phyloP scores from a whole-genome alignment of 352 stramenopile genomes.

The Pythium phragmitis region DNA sequence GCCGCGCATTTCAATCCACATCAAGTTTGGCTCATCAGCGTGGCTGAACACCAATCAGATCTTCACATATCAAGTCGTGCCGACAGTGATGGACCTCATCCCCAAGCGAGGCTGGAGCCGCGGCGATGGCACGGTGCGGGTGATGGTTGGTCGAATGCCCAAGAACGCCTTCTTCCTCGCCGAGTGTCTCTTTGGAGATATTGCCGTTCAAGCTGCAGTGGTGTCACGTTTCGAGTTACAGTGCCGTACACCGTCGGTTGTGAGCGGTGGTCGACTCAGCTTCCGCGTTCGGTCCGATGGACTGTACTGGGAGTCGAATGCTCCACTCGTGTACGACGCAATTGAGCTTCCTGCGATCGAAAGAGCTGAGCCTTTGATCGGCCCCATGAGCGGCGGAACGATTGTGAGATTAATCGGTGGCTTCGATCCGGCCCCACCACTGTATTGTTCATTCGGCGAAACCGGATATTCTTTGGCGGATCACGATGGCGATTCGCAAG shows the following conservation, averaged over 20 bases:
- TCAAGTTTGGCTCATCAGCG: constrained; percentile 20
- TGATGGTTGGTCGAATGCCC: constrained; percentile 10
- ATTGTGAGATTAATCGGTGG: constrained; percentile 17
- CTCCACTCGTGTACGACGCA: constrained; percentile 12
- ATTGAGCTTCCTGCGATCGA: constrained; percentile 16
- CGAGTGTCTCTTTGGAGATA: constrained; percentile 28
- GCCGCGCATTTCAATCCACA: constrained; percentile 4
- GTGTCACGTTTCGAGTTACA: constrained; percentile 7
- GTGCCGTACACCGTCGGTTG: constrained; percentile 11
- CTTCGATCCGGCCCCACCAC: not conserved
- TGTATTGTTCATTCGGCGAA: constrained; percentile 26
- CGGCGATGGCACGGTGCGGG: constrained; percentile 12
- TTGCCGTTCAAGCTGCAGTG: constrained; percentile 10
- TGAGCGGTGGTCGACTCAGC: not conserved
- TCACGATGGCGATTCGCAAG: not conserved
- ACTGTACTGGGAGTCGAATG: constrained; percentile 11
- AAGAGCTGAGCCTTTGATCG: constrained; percentile 17
- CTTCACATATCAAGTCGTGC: constrained; percentile 21
- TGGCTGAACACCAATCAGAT: constrained; percentile 15
- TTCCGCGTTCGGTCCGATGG: constrained; percentile 14
- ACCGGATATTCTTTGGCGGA: constrained; percentile 14
- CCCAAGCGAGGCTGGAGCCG: constrained; percentile 20
- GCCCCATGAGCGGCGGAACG: constrained; percentile 23
- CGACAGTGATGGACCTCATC: constrained; percentile 14
- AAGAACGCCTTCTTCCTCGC: not conserved